Percentiles rank a stretch among this genome's conserved stretches.
phyloP scores from a whole-genome alignment of 768 basidiomycete species.

The Termitomyces sp. region DNA sequence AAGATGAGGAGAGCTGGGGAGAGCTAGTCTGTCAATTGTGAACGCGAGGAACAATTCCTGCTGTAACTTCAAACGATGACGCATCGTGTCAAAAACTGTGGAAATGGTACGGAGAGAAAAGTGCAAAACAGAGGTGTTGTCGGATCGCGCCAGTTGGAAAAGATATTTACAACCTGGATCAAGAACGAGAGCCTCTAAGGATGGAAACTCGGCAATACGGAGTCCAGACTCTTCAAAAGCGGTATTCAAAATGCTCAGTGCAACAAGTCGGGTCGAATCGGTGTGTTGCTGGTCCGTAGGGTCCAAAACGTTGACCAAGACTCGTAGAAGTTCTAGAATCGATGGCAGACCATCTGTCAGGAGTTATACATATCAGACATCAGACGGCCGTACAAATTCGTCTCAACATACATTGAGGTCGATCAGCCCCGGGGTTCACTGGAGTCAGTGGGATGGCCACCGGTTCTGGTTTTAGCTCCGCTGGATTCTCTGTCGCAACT shows the following conservation, averaged over 20 bases:
- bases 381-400: not conserved
- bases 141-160: slow-evolving; percentile 93
- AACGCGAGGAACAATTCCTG: slow-evolving; percentile 94
- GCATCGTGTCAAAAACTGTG: slow-evolving; percentile 85
- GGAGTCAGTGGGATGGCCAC: slow-evolving; percentile 12
- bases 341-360: slow-evolving; percentile 82
- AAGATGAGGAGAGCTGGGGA: slow-evolving; percentile 30
- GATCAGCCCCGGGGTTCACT: slow-evolving; percentile 21
- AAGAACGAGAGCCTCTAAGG: slow-evolving; percentile 67
- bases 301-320: slow-evolving; percentile 92
- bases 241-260: slow-evolving; percentile 80
- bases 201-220: slow-evolving; percentile 71
- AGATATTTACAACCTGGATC: slow-evolving; percentile 95
- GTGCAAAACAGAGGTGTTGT: slow-evolving; percentile 75
- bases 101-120: slow-evolving; percentile 79
- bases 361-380: not conserved
- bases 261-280: slow-evolving; percentile 88
- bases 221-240: slow-evolving; percentile 83
- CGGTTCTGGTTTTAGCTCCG: slow-evolving; percentile 10
- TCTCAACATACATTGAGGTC: slow-evolving; percentile 35
- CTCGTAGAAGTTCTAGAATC: slow-evolving; percentile 86
- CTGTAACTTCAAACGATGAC: slow-evolving; percentile 83
- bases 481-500: slow-evolving; percentile 3
- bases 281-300: slow-evolving; percentile 94
- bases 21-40: slow-evolving; percentile 84